These are phyloP conservation scores for Plasmodium adleri DNA, from an alignment of 169 alveolate genomes.

Conservation along the genomic window DNA sequence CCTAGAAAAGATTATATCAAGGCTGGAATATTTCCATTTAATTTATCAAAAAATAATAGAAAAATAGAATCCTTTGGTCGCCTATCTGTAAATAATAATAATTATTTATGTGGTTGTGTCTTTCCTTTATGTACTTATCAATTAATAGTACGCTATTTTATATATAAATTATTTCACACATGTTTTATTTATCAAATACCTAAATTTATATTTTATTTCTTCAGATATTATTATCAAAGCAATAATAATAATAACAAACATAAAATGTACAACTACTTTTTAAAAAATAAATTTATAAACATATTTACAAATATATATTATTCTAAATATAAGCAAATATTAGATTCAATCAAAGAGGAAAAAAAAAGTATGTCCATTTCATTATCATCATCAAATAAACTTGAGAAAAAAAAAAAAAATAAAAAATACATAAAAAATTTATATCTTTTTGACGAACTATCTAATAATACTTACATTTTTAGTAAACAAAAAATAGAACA, in stretches of 20 bases:
- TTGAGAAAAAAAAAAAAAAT: background rate
- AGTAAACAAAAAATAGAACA: background rate
- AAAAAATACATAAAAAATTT: background rate
- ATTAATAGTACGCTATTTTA: constrained; percentile 35
- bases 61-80: constrained; percentile 32
- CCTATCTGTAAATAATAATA: constrained; percentile 33
- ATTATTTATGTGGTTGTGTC: constrained; percentile 46
- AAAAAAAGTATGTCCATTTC: background rate
- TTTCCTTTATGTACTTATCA: constrained; percentile 44
- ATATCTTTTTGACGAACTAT: constrained; percentile 21
- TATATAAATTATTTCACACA: constrained; percentile 10
- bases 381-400: background rate
- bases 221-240: constrained; percentile 10
- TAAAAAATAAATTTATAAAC: constrained; percentile 23
- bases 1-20: constrained; percentile 63
- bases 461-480: constrained; percentile 19
- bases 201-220: constrained; percentile 7
- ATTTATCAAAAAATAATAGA: constrained; percentile 24
- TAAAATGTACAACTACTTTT: constrained; percentile 5
- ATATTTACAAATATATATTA: background rate
- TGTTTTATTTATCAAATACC: constrained; percentile 48
- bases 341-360: constrained; percentile 3
- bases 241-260: constrained; percentile 1
- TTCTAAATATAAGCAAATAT: background rate
- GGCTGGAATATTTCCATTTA: constrained; percentile 55